phyloP scores from a whole-genome alignment of 1,284 basidiomycete genomes.

The Apiotrichum mycotoxinovorans region DNA sequence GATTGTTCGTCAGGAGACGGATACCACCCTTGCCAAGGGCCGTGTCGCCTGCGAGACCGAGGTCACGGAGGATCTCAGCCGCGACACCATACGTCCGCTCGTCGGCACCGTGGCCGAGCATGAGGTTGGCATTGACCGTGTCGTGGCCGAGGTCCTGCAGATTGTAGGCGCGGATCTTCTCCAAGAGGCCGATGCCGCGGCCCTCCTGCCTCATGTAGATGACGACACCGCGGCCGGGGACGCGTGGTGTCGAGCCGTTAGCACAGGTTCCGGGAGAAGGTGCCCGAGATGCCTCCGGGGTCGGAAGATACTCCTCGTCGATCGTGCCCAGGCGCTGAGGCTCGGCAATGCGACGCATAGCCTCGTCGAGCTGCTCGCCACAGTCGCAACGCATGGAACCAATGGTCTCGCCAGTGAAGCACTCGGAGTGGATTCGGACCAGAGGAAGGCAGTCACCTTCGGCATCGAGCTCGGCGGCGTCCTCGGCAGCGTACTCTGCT shows the following conservation, averaged over 20 bases:
- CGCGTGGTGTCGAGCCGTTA: constrained; percentile 8
- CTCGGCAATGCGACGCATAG: constrained; percentile 82
- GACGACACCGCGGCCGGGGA: constrained; percentile 83
- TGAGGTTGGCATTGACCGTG: constrained; percentile 93
- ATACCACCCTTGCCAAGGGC: constrained; percentile 61
- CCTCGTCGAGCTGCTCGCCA: constrained; percentile 96
- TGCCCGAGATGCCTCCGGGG: constrained; percentile 39
- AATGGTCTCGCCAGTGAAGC: constrained; percentile 97
- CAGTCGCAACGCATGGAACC: constrained; percentile 99
- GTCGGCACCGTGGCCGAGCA: constrained; percentile 92
- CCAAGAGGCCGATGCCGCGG: constrained; percentile 92
- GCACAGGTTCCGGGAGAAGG: constrained; percentile 19
- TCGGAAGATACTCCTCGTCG: constrained; percentile 38
- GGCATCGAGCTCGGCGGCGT: constrained; percentile 9
- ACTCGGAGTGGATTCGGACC: constrained; percentile 95
- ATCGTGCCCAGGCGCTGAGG: constrained; percentile 54
- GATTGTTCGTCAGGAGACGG: constrained; percentile 92
- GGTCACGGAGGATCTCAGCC: constrained; percentile 80
- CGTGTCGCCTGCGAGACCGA: constrained; percentile 65
- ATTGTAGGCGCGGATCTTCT: constrained; percentile 97
- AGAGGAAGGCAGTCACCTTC: constrained; percentile 60
- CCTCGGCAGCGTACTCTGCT: constrained; percentile 11
- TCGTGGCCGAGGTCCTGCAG: constrained; percentile 97
- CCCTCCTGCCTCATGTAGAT: constrained; percentile 98
- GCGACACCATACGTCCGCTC: constrained; percentile 91